Evolutionary conservation across 2,329 filamentous ascomycete genomes (phyloP).

Genomic region (Sclerotinia trifoliorum): DNA sequence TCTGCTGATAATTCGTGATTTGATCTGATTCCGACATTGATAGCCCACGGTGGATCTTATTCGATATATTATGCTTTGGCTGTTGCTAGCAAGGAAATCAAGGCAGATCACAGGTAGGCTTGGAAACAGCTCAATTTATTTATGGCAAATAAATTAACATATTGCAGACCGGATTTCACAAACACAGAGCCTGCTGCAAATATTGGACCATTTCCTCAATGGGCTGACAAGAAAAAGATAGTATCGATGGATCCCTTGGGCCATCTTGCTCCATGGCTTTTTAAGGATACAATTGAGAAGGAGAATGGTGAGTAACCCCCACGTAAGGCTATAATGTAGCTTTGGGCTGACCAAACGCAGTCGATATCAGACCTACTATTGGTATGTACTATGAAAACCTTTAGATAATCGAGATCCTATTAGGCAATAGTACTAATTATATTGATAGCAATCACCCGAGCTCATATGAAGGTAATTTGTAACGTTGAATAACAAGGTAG

Average conservation of each 20-base stretch:
- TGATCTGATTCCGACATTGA: constrained; percentile 5
- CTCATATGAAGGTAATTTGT: constrained; percentile 40
- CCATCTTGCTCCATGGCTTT: constrained; percentile 81
- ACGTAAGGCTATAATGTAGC: background rate
- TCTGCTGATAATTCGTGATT: background rate
- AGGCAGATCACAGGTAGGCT: constrained; percentile 68
- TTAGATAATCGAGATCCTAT: background rate
- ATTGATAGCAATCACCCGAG: constrained; percentile 39
- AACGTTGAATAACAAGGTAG: background rate
- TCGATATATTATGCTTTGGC: constrained; percentile 94
- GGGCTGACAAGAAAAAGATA: constrained; percentile 89
- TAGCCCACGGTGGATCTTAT: constrained; percentile 85
- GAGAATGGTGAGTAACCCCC: constrained; percentile 56
- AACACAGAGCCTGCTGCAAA: constrained; percentile 90
- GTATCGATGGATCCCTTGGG: constrained; percentile 96
- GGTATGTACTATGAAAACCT: constrained; percentile 29
- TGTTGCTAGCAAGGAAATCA: constrained; percentile 85
- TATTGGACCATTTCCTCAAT: constrained; percentile 86
- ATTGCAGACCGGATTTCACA: constrained; percentile 61
- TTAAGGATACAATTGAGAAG: constrained; percentile 72
- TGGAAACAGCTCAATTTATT: background rate
- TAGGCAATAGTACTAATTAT: constrained; percentile 25
- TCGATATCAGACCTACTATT: constrained; percentile 42
- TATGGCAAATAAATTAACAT: background rate
- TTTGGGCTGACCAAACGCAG: constrained; percentile 33